Evolutionary conservation across 768 basidiomycete genomes (phyloP), one percentile per base, ranked within the genome.

Genomic region (Phaeolepiota aurea): DNA sequence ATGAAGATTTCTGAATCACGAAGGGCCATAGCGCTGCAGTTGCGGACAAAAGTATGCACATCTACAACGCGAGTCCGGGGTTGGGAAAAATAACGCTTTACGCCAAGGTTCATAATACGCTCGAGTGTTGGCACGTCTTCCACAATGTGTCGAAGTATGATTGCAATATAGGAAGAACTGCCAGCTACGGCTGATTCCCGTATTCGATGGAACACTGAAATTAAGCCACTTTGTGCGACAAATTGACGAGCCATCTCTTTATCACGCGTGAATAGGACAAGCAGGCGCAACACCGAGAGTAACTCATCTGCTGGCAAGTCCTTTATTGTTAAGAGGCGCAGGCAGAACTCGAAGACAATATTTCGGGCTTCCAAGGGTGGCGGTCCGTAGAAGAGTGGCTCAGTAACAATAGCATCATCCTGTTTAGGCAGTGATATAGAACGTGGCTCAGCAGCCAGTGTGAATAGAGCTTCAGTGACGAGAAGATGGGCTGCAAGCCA

Each of bases 401-500:
- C 70, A 0, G 68, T 44, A 5, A 59, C 58, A 33, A 85, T 70
- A 2, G 72, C 67, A 45, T 87, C 86, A 19, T 71, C 78, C 49
- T 87, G 82, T 48, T 79, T 80, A 1, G 87, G 87, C 4, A 87
- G 52, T 3, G 70, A 59, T 43, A 86, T 75, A 3, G 70, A 50
- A 36, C 72, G 68, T 41, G 91, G 82, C 31, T 84, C 83, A 37
- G 87, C 85, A 1, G 82, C 77, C 14, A 83, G 64, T 13, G 79
- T 79, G 21, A 97, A 71, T 34, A 97, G 63, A 13, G 84, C 78
- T 54, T 99, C 92, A 4, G 82, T 80, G 37, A 93, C 85, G 10
- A 96, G 74, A 10, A 98, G 68, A 51, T 85, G 79, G 1, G 87
- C 74, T 1, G 91, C 80, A 3, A 94, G 72, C 96, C 96, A 99